Conservation (phyloP, 208 protist species). For the Leishmania guyanensis region DNA sequence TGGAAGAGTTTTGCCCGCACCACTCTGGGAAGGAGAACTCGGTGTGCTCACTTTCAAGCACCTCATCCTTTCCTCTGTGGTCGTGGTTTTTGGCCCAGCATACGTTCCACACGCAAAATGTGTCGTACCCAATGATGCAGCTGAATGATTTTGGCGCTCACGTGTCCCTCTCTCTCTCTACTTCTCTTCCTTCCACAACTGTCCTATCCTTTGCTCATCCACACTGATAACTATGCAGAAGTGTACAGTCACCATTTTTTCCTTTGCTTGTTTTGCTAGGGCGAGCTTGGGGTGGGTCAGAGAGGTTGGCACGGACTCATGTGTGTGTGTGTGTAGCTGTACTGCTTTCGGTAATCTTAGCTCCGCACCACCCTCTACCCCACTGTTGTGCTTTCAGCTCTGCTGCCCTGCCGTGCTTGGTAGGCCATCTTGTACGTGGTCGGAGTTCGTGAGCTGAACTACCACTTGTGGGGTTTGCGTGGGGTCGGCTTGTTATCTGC, state of each 20-base stretch:
- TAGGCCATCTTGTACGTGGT: not conserved
- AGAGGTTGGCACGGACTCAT: not conserved
- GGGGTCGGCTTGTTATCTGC: not conserved
- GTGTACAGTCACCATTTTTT: conserved; percentile 17
- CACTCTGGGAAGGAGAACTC: not conserved
- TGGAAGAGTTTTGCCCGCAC: not conserved
- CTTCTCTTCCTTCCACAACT: not conserved
- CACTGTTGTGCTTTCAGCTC: not conserved
- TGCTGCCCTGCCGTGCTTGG: not conserved
- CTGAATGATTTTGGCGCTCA: not conserved
- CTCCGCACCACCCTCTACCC: not conserved
- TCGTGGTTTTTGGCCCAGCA: not conserved
- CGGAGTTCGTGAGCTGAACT: not conserved
- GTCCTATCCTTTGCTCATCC: not conserved
- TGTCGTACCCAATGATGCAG: not conserved
- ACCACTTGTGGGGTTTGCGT: not conserved
- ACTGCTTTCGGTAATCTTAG: not conserved
- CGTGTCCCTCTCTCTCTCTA: not conserved
- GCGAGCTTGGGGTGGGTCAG: not conserved
- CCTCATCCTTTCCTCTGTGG: too few relatives aligned
- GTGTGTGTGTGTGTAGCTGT: not conserved
- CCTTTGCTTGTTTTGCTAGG: not conserved
- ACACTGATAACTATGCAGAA: not conserved
- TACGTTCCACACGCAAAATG: not conserved
- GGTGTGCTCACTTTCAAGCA: not conserved